These are phyloP conservation scores for Aegilops tauschii DNA, from an alignment of 176 grass and related monocot genomes.

Conservation along the genomic window DNA sequence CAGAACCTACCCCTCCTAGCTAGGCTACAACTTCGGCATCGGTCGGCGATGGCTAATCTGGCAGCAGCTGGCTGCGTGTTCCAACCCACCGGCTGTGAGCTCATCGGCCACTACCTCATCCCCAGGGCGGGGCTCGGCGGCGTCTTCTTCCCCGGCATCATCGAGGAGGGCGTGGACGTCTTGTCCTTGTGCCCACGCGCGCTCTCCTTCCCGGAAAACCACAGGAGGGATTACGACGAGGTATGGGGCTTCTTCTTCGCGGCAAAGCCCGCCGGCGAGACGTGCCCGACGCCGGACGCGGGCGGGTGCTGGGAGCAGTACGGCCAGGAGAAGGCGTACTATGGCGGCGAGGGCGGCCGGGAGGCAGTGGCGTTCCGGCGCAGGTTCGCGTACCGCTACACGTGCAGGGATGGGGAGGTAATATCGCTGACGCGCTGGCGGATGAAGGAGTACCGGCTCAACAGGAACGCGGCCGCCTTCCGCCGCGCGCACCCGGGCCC, in stretches of 20 bases:
- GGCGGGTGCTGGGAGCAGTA: background rate
- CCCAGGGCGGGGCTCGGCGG: background rate
- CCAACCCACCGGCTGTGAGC: background rate
- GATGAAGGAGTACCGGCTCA: slow-evolving; percentile 19
- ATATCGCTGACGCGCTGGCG: background rate
- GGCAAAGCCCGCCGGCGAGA: background rate
- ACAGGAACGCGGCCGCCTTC: background rate
- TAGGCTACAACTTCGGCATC: background rate
- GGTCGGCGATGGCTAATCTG: background rate
- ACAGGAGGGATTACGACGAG: too few relatives aligned
- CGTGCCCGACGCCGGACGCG: background rate
- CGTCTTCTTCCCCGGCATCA: background rate
- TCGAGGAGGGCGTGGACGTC: background rate
- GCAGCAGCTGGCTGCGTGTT: background rate
- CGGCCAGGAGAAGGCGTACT: background rate
- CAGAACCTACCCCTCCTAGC: background rate
- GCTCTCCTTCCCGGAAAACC: too few relatives aligned
- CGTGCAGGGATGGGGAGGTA: background rate
- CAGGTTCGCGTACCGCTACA: background rate
- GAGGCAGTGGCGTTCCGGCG: background rate
- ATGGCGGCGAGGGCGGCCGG: background rate
- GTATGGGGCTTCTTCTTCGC: background rate
- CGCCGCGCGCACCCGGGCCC: background rate
- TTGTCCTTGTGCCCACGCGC: background rate
- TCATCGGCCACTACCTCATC: background rate